Conservation (phyloP, 495 filamentous ascomycete genomes). For the Hypoxylon fuscum region DNA sequence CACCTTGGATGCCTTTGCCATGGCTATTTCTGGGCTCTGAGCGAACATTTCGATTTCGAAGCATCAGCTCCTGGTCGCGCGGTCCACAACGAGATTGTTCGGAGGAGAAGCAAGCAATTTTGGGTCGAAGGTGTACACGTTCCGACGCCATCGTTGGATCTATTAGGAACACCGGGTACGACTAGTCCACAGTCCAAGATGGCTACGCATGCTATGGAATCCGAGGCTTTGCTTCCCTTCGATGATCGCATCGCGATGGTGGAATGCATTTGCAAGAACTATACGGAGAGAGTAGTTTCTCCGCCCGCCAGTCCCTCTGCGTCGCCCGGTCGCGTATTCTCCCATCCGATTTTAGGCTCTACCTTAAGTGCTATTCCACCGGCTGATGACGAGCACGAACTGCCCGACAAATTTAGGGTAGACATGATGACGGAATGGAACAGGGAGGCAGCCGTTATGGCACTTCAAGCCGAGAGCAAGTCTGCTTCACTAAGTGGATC, state of each 20-base stretch:
- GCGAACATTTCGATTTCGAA: conserved; percentile 80
- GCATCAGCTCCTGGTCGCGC: conserved; percentile 69
- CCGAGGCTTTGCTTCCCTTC: conserved; percentile 70
- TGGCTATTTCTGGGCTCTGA: conserved; percentile 84
- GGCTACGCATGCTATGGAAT: conserved; percentile 60
- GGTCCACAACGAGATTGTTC: conserved; percentile 78
- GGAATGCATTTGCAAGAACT: conserved; percentile 73
- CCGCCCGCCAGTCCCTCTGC: conserved; percentile 73
- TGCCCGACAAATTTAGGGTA: conserved; percentile 67
- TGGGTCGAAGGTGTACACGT: conserved; percentile 82
- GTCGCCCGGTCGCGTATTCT: conserved; percentile 74
- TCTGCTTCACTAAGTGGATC: conserved; percentile 77
- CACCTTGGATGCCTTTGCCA: conserved; percentile 84
- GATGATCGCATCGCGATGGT: conserved; percentile 73
- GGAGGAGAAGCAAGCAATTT: conserved; percentile 72
- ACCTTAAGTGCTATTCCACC: conserved; percentile 49
- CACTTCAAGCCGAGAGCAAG: conserved; percentile 72
- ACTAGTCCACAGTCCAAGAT: conserved; percentile 56
- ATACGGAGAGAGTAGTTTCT: conserved; percentile 64
- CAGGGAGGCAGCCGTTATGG: conserved; percentile 72
- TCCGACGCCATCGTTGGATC: conserved; percentile 66
- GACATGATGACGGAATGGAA: conserved; percentile 77
- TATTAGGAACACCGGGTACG: conserved; percentile 57
- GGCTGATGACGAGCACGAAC: conserved; percentile 46
- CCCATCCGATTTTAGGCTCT: conserved; percentile 65